Evolutionary conservation across 2,329 filamentous ascomycete species (phyloP), one percentile per base, ranked within the genome.

Genomic region (Biscogniauxia mediterranea): DNA sequence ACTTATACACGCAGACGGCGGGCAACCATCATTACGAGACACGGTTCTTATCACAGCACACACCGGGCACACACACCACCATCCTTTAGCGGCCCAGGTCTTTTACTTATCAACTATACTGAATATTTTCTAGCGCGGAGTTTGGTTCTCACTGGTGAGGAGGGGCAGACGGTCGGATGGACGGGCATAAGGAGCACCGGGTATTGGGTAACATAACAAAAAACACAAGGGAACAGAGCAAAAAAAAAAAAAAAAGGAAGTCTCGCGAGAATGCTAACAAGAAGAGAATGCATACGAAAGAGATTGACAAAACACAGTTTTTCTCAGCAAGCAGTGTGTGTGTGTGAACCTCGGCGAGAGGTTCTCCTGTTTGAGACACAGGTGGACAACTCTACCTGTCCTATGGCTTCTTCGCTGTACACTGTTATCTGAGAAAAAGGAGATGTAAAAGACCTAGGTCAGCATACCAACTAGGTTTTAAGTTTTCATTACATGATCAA

Each of bases 1-100:
- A 5, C 3, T 5, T 17, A 3, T 26, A 38, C 11, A 8, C 21
- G 15, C 13, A 20, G n/a, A 25, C 7, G 20, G 21, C 20, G 32
- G 23, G 55, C 23, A 56, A 56, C 55, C 28, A 59, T 20, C 23
- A 58, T 57, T 53, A 61, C 56, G 56, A 61, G 54, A 56, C 52
- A 25, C 28, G 52, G 51, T 20, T 25, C 21, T 23, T 23, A 23
- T 25, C 51, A 53, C n/a, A 20, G n/a, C 51, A 13, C 49, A 51
- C 49, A 51, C 20, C 9, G 49, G 49, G 38, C 38, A 46, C 15
- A 42, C 38, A 17, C 17, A 52, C 17, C 23, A 28, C 21, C 23
- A 52, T 52, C 19, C 2, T 46, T 46, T 46, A 46, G 19, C 50
- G 19, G 9, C 19, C 19, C 19, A 25, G 7, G 15, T 13, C 2